phyloP scores from a whole-genome alignment of 345 rosid genomes.

The Camelina hispida region DNA sequence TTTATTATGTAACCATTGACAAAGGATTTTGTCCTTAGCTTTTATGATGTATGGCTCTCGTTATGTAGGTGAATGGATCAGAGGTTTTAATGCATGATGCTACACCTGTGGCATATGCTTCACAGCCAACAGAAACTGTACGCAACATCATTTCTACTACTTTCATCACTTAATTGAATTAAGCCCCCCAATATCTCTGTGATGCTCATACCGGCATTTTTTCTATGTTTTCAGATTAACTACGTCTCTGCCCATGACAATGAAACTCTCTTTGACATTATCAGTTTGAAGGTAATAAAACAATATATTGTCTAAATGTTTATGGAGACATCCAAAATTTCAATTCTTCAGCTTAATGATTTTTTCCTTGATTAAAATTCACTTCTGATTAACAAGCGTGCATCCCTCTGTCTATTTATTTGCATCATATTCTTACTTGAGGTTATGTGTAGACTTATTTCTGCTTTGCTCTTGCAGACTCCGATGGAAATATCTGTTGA shows the following conservation, averaged over 20 bases:
- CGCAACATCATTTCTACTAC: conserved; percentile 24
- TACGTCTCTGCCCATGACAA: conserved; percentile 99
- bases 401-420: neutral
- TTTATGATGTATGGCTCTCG: conserved; percentile 24
- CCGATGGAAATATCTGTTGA: conserved; percentile 72
- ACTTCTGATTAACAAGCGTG: neutral
- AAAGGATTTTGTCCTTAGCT: neutral
- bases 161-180: conserved; percentile 23
- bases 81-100: conserved; percentile 73
- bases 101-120: conserved; percentile 78
- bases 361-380: conserved; percentile 6
- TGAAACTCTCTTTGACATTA: conserved; percentile 88
- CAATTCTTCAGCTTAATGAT: conserved; percentile 2
- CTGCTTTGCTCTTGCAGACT: conserved; percentile 57
- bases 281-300: conserved; percentile 76
- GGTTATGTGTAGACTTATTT: conserved; percentile 26
- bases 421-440: conserved; percentile 16
- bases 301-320: conserved; percentile 18
- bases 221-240: conserved; percentile 60
- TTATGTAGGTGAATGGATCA: conserved; percentile 75
- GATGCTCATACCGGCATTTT: conserved; percentile 22
- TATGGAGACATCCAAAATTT: neutral
- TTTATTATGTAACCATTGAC: conserved; percentile 14
- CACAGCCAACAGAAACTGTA: conserved; percentile 80
- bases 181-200: neutral